Base-by-base conservation (phyloP, 805 yeast species). In the Wickerhamomyces alni region DNA sequence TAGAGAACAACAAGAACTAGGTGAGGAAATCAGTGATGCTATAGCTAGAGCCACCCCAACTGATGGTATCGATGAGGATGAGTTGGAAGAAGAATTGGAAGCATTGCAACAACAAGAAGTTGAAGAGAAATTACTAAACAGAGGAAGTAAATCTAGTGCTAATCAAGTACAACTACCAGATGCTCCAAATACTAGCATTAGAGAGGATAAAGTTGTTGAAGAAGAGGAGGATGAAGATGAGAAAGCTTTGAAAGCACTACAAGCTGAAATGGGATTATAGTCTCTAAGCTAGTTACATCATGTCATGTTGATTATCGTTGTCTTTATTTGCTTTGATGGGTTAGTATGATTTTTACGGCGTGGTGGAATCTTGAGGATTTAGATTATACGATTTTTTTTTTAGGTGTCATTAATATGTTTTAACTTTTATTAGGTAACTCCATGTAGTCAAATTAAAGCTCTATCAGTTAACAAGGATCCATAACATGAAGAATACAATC, bases 11-110 rank as follows among this genome's bases (percentile, higher is more conserved):
- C 94, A 91, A 38, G 96, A 91, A 55, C 70, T 87, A 54, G 85
- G 95, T 32, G 96, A 88, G 50, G 99, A 93, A 69, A 88, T 93
- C 40, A 82, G 94, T 36, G 96, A 93, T 42, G 98, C 99, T 30
- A 88, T 93, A 42, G 83, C 96, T 36, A 78, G 96, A 65, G 96
- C 99, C 6, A 75, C 93, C 49, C 94, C 94, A 40, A 72, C 72
- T 37, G 96, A 87, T 42, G 54, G 66, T 33, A 69, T 81, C 25
- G 95, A 86, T 57, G 95, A 87, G 52, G 96, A 88, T 53, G 99
- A 93, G 63, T 77, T 91, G 58, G 93, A 89, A 53, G 96, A 89
- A 51, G 99, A 93, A 63, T 75, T 93, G 60, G 95, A 87, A 42
- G 84, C 80, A 40, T 69, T 88, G 53, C 87, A 88, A 62, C 88